A percentile compares a stretch with the other conserved stretches of the same genome.
Conservation (phyloP, 2,329 filamentous ascomycete species). For the Aspergillus fumigatus region DNA sequence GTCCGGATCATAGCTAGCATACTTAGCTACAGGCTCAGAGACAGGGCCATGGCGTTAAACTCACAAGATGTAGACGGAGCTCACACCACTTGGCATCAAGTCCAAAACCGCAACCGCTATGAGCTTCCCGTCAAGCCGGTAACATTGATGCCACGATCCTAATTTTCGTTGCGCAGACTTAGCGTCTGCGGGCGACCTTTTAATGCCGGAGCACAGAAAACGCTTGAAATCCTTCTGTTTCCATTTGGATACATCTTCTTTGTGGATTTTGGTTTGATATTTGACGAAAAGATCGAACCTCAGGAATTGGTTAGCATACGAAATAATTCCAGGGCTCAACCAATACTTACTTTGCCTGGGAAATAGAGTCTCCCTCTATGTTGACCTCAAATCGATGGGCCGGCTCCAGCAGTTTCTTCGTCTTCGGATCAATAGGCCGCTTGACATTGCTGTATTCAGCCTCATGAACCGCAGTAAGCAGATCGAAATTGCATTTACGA, state of each 20-base stretch:
- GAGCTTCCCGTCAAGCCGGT: slow-evolving; percentile 46
- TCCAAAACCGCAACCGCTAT: slow-evolving; percentile 48
- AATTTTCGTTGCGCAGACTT: slow-evolving; percentile 39
- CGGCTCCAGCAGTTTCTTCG: slow-evolving; percentile 42
- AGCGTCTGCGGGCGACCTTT: slow-evolving; percentile 32
- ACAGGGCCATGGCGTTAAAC: slow-evolving; percentile 4
- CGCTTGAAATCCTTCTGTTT: slow-evolving; percentile 42
- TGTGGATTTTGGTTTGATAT: slow-evolving; percentile 45
- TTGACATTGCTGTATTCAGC: slow-evolving; percentile 42
- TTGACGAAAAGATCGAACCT: slow-evolving; percentile 45
- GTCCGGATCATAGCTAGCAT: slow-evolving; percentile 53
- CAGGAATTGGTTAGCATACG: neutral
- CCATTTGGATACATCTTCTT: slow-evolving; percentile 42
- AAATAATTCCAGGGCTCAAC: neutral
- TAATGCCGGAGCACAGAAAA: slow-evolving; percentile 46
- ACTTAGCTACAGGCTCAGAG: neutral
- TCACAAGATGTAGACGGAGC: slow-evolving; percentile 49
- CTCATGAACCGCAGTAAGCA: slow-evolving; percentile 39
- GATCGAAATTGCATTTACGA: slow-evolving; percentile 41
- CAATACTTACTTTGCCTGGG: slow-evolving; percentile 40
- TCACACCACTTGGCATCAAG: slow-evolving; percentile 43
- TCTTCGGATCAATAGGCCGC: slow-evolving; percentile 41
- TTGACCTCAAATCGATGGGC: slow-evolving; percentile 47
- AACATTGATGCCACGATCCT: slow-evolving; percentile 49
- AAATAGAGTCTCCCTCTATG: slow-evolving; percentile 44